Base-by-base conservation (phyloP, 1,284 basidiomycete genomes). In the Rhodotorula mucilaginosa region DNA sequence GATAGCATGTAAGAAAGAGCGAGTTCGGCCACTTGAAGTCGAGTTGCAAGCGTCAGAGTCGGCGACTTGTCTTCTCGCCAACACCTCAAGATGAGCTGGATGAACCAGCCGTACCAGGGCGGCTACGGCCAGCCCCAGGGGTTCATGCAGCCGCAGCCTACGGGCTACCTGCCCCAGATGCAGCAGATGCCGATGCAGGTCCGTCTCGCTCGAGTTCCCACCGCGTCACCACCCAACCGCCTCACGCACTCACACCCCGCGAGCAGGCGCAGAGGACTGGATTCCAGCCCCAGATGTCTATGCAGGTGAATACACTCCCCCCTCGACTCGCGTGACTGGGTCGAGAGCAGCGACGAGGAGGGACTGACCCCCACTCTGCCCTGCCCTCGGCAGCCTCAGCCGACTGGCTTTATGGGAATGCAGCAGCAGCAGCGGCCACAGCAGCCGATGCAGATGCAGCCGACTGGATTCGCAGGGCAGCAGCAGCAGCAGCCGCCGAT, bases 131-230 rank as follows among this genome's bases (percentile, higher is more conserved):
- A 64, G 58, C 72, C 69, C 44, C 78, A 67, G n/a, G 54, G 54
- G 81, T 81, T 47, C 83, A 81, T 29, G 64, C 69, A 66, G 26
- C 80, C 79, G 8, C 81, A 82, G 65, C 79, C 74, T 26, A 83
- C 82, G 2, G 88, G 89, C 64, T 88, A 83, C 74, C 80, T 81
- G 69, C 75, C 77, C 67, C 51, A 54, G 34, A 21, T 39, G 21
- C 80, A 80, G 21, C 73, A 72, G 68, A 73, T 77, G 59, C 78
- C 75, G 31, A 73, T 76, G 23, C 75, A 74, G 66, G 74, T 77
- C 29, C 70, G 74, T 63, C 64, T 19, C 47, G 26, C 26, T 52
- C 34, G 26, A 10, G 48, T 16, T 52, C 23, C 31, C 54, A 39
- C 59, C 58, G 34, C 73, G 73, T 64, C 73, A 67, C 57, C 29